Evolutionary conservation across 1,284 basidiomycete genomes (phyloP).

Genomic region (Boletus smithii): DNA sequence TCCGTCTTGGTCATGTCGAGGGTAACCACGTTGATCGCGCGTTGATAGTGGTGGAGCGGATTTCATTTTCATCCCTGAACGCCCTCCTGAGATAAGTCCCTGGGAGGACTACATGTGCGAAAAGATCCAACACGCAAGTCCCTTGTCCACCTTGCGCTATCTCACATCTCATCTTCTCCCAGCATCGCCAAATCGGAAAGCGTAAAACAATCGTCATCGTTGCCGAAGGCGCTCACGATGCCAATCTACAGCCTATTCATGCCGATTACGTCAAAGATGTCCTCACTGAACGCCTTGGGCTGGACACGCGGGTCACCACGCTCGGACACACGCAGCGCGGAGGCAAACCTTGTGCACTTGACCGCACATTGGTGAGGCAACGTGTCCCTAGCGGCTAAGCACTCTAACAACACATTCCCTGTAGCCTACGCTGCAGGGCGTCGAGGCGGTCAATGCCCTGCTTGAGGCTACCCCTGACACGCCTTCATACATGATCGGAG

Average conservation of each 20-base stretch:
- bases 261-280: conserved; percentile 90
- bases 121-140: conserved; percentile 71
- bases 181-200: conserved; percentile 93
- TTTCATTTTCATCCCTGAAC: conserved; percentile 96
- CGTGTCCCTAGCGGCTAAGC: neutral
- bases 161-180: conserved; percentile 4
- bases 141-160: neutral
- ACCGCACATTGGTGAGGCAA: conserved; percentile 78
- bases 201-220: conserved; percentile 98
- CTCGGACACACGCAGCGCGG: conserved; percentile 97
- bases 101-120: conserved; percentile 95
- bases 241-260: conserved; percentile 84
- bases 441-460: conserved; percentile 89
- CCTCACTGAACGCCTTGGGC: conserved; percentile 79
- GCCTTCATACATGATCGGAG: conserved; percentile 97
- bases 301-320: conserved; percentile 97
- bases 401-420: neutral
- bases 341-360: conserved; percentile 88
- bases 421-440: conserved; percentile 91
- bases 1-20: conserved; percentile 1
- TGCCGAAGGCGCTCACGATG: conserved; percentile 92
- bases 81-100: conserved; percentile 71
- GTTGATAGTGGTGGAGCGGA: conserved; percentile 81
- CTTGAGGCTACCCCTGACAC: conserved; percentile 87
- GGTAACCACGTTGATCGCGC: conserved; percentile 11